Percentiles rank a stretch among this genome's conserved stretches.
Conservation (phyloP, 805 yeast genomes). For the Zygotorulaspora florentina region DNA sequence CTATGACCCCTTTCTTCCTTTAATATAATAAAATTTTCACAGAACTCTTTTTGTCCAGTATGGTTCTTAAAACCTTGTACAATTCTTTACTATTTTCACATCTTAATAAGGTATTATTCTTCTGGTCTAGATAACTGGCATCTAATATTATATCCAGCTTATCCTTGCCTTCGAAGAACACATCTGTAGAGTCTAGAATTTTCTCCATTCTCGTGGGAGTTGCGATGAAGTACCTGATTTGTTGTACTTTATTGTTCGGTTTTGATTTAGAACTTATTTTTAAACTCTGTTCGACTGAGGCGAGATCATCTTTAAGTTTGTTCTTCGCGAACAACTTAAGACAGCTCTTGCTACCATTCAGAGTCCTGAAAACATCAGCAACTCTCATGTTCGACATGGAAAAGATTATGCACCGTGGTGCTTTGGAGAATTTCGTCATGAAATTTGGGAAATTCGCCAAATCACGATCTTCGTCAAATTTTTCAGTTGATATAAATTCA, state of each 20-base stretch:
- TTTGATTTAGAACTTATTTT: slow-evolving; percentile 7
- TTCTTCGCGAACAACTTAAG: slow-evolving; percentile 73
- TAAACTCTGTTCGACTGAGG: slow-evolving; percentile 23
- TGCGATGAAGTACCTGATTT: slow-evolving; percentile 27
- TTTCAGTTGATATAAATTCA: slow-evolving; percentile 59
- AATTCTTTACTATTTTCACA: slow-evolving; percentile 27
- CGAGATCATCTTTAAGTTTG: slow-evolving; percentile 58
- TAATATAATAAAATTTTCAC: slow-evolving; percentile 31
- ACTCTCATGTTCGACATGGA: slow-evolving; percentile 83
- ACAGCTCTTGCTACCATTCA: slow-evolving; percentile 50
- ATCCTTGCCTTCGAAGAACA: slow-evolving; percentile 34
- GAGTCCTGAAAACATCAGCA: slow-evolving; percentile 74
- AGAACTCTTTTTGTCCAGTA: slow-evolving; percentile 33
- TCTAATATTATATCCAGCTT: slow-evolving; percentile 35
- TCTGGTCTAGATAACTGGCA: slow-evolving; percentile 33
- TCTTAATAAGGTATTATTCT: slow-evolving; percentile 27
- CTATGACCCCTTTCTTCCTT: background rate
- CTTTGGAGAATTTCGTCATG: slow-evolving; percentile 47
- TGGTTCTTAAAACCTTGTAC: slow-evolving; percentile 25
- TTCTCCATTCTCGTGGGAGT: slow-evolving; percentile 34
- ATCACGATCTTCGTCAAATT: slow-evolving; percentile 49
- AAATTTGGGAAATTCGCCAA: slow-evolving; percentile 55
- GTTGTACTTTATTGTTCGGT: slow-evolving; percentile 14
- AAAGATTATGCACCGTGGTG: slow-evolving; percentile 42
- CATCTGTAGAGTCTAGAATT: slow-evolving; percentile 24